phyloP scores from a whole-genome alignment of 202 grass and related monocot genomes.

The Sporobolus alterniflorus region DNA sequence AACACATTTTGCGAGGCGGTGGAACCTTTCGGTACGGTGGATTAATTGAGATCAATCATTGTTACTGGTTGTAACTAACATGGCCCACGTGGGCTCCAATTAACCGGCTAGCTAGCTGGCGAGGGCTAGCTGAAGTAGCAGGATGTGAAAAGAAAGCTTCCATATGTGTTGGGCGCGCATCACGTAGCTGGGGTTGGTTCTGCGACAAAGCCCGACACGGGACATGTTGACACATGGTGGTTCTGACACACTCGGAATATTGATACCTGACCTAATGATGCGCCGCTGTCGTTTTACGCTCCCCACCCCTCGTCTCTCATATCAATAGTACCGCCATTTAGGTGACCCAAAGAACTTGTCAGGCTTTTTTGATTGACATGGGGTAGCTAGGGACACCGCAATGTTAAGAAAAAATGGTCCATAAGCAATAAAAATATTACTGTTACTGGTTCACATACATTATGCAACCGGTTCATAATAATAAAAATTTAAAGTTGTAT shows the following conservation, averaged over 20 bases:
- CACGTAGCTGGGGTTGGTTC: constrained; percentile 1
- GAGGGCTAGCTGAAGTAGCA: not conserved
- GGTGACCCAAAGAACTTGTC: constrained; percentile 13
- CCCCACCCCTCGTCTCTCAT: too few relatives aligned
- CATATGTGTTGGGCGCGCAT: constrained; percentile 13
- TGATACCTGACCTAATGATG: constrained; percentile 63
- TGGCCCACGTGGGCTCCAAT: not conserved
- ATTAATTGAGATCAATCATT: constrained; percentile 19
- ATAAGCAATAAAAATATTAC: too few relatives aligned
- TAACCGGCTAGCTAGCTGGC: not conserved
- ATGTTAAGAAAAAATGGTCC: too few relatives aligned
- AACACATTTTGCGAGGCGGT: too few relatives aligned
- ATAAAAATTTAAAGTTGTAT: too few relatives aligned
- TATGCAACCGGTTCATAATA: too few relatives aligned
- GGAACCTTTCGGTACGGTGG: too few relatives aligned
- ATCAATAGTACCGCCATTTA: not conserved
- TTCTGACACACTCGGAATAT: constrained; percentile 61
- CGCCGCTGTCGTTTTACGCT: constrained; percentile 48
- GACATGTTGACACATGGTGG: constrained; percentile 67
- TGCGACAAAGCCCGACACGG: constrained; percentile 45
- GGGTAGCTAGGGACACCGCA: not conserved
- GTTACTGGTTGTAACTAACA: constrained; percentile 28
- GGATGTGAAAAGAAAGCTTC: constrained; percentile 30
- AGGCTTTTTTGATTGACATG: constrained; percentile 3
- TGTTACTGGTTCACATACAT: too few relatives aligned